Base-by-base conservation (phyloP, 345 rosid species). In the Pugionium cornutum region DNA sequence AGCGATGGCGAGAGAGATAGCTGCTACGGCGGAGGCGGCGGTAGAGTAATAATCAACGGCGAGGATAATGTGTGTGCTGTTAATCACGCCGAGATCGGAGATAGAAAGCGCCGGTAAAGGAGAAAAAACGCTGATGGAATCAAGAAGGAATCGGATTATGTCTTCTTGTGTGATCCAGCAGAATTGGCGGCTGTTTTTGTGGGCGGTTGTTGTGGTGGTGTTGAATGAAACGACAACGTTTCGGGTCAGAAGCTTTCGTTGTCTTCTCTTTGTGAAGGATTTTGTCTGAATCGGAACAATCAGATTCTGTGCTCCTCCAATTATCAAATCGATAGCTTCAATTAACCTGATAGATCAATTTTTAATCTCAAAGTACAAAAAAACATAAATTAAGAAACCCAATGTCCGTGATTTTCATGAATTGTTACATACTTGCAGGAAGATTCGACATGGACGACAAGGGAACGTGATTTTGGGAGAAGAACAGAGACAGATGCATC, bases 81-180 rank as follows among this genome's bases (percentile, higher is more conserved):
- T 83, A 28, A 94, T 81, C 2, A 94, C 71, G 64, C 82, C 86
- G 6, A 94, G 87, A n/a, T 64, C 68, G 80, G 86, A 91, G 51
- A 94, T 81, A 8, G 95, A 79, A 63, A 77, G 73, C 0, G 96
- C 77, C 0, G 85, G 89, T 54, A 85, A 56, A 0, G 99, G 95
- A 46, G 95, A 86, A 76, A 94, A 91, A 11, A 84, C 75, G 36
- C 83, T 84, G 9, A 94, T 88, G 33, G 85, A 90, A 68, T 83
- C 81, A 7, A 94, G 84, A 52, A 90, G 84, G 91, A 84, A 94
- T 25, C 95, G 63, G 70, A 94, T 72, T 29, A 94, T 78, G 76
- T 94, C 99, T 81, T 94, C 97, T 63, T 88, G 96, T 33, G 96
- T 84, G 33, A 94, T 50, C 99, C 99, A 94, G 76, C 99, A 94